A percentile compares a stretch with the other conserved stretches of the same genome.
phyloP scores from a whole-genome alignment of 73 alveolate species.

The Effrenium voratum region DNA sequence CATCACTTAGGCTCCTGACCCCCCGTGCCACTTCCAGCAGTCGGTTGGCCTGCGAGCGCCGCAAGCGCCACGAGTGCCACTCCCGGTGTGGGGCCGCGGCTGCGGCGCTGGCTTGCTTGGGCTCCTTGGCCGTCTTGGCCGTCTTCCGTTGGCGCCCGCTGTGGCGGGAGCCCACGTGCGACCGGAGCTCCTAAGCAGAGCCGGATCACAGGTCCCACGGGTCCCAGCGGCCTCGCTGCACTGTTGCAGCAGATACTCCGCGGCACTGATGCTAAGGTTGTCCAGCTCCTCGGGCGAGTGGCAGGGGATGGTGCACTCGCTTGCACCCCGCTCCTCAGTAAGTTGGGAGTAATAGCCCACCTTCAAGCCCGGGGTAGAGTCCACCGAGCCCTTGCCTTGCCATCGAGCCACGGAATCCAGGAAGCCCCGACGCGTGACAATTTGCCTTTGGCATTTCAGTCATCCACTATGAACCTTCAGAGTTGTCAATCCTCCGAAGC shows the following conservation, averaged over 20 bases:
- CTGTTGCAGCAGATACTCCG: background rate
- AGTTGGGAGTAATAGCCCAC: background rate
- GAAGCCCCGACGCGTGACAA: too few species aligned
- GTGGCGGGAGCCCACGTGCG: background rate
- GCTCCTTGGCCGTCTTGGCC: too few species aligned
- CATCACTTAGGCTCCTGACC: background rate
- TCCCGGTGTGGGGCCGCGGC: too few species aligned
- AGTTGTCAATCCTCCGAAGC: too few species aligned
- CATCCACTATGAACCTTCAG: too few species aligned
- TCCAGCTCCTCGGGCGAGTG: background rate
- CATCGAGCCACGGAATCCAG: too few species aligned
- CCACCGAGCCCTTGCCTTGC: background rate
- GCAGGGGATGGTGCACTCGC: background rate
- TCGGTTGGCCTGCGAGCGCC: too few species aligned
- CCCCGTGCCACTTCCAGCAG: slow-evolving; percentile 14
- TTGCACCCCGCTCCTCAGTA: background rate
- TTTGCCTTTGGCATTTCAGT: too few species aligned
- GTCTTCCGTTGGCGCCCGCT: background rate
- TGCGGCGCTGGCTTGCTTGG: too few species aligned
- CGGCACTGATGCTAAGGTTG: background rate
- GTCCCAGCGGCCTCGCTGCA: background rate
- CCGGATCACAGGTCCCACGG: background rate
- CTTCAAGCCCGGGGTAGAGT: background rate
- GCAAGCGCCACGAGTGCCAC: too few species aligned
- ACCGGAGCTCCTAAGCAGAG: background rate